Evolutionary conservation across 805 yeast genomes (phyloP).

Genomic region (Wickerhamiella allomyrinae): DNA sequence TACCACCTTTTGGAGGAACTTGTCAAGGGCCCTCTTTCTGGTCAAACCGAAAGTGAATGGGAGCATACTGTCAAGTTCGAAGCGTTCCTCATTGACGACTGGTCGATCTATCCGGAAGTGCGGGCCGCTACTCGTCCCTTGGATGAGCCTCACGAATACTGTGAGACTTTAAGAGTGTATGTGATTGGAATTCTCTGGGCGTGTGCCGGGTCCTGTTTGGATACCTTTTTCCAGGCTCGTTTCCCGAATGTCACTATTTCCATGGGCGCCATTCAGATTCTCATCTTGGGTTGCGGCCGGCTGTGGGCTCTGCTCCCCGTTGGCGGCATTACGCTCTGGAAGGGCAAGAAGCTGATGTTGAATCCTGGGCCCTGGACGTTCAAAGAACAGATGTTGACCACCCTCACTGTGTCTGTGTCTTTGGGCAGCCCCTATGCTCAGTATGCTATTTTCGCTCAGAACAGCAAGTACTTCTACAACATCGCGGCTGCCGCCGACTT

Average conservation of each 20-base stretch:
- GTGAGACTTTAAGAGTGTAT: slow-evolving; percentile 41
- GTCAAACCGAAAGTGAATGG: slow-evolving; percentile 16
- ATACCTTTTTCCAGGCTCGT: slow-evolving; percentile 44
- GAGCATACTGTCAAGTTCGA: slow-evolving; percentile 23
- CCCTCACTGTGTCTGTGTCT: slow-evolving; percentile 24
- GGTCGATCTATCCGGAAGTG: slow-evolving; percentile 48
- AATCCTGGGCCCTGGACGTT: slow-evolving; percentile 35
- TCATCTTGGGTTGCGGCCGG: slow-evolving; percentile 47
- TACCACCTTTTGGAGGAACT: slow-evolving; percentile 25
- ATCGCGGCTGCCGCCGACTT: slow-evolving; percentile 20
- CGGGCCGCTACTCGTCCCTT: slow-evolving; percentile 40
- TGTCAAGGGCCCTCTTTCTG: slow-evolving; percentile 5
- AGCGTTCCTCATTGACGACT: slow-evolving; percentile 30
- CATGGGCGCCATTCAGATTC: slow-evolving; percentile 41
- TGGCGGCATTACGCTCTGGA: slow-evolving; percentile 7
- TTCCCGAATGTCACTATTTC: slow-evolving; percentile 39
- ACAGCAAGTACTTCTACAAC: slow-evolving; percentile 18
- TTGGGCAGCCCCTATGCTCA: slow-evolving; percentile 19
- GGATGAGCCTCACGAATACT: slow-evolving; percentile 35
- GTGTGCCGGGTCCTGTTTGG: slow-evolving; percentile 41
- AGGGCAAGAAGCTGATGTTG: slow-evolving; percentile 17
- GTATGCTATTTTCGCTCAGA: slow-evolving; percentile 25
- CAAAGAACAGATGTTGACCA: slow-evolving; percentile 30
- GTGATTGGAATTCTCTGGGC: slow-evolving; percentile 39
- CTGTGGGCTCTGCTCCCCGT: slow-evolving; percentile 23